Evolutionary conservation across 2,329 filamentous ascomycete genomes (phyloP).

Genomic region (Aspergillus ruber): DNA sequence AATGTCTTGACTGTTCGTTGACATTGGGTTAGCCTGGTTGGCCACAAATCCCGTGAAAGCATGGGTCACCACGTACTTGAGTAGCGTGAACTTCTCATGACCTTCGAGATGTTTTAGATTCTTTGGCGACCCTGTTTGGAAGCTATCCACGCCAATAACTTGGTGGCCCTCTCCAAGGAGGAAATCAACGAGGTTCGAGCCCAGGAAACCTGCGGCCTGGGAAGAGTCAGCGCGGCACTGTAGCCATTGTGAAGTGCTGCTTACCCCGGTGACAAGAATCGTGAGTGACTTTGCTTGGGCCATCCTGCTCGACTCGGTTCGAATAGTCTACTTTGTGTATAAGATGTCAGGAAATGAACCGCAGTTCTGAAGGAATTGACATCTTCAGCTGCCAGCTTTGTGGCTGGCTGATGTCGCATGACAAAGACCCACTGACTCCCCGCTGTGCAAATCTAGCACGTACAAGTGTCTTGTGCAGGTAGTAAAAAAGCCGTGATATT

Average conservation of each 20-base stretch:
- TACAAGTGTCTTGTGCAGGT: too few relatives aligned
- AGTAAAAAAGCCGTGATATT: too few relatives aligned
- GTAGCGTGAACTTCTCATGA: constrained; percentile 5
- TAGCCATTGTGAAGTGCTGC: neutral
- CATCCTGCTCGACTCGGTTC: neutral
- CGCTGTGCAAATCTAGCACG: too few relatives aligned
- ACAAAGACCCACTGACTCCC: too few relatives aligned
- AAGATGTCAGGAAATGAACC: too few relatives aligned
- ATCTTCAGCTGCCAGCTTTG: too few relatives aligned
- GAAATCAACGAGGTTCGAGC: constrained; percentile 12
- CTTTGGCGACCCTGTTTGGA: constrained; percentile 8
- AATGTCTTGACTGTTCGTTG: constrained; percentile 10
- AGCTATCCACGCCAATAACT: constrained; percentile 12
- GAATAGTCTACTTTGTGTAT: too few relatives aligned
- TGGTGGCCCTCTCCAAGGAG: constrained; percentile 8
- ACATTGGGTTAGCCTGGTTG: neutral
- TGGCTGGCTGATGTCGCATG: too few relatives aligned
- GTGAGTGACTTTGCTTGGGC: neutral
- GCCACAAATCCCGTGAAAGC: neutral
- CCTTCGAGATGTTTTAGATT: constrained; percentile 8
- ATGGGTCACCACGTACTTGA: constrained; percentile 2
- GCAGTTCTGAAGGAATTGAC: too few relatives aligned
- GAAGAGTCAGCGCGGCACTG: neutral
- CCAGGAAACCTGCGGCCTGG: constrained; percentile 12
- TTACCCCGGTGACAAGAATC: constrained; percentile 1